Conservation (phyloP, 148 eudicot genomes). For the Dianthus caryophyllus region DNA sequence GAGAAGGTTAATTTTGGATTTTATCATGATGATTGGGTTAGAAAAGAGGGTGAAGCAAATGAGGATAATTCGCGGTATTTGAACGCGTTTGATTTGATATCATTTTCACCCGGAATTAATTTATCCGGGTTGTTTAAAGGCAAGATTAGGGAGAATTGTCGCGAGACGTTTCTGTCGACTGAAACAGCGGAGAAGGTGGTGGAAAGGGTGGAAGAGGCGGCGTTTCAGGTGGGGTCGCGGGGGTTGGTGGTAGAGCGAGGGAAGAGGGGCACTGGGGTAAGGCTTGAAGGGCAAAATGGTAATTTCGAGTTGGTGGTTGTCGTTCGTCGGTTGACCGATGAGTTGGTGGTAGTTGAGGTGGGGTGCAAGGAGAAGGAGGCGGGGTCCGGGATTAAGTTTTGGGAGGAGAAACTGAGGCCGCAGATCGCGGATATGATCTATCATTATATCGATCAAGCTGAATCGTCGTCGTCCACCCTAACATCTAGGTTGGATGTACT, state of each 20-base stretch:
- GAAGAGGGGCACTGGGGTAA: slow-evolving; percentile 30
- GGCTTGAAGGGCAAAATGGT: slow-evolving; percentile 41
- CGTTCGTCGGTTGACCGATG: slow-evolving; percentile 21
- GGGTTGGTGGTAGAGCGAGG: slow-evolving; percentile 44
- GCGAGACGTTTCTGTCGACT: slow-evolving; percentile 47
- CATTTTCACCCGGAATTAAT: slow-evolving; percentile 54
- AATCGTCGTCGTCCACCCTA: too few species aligned
- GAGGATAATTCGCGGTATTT: slow-evolving; percentile 17
- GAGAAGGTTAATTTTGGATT: slow-evolving; percentile 22
- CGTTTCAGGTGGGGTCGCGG: slow-evolving; percentile 28
- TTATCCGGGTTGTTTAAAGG: slow-evolving; percentile 50
- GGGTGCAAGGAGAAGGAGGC: slow-evolving; percentile 24
- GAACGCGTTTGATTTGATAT: slow-evolving; percentile 70
- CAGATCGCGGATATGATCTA: slow-evolving; percentile 12
- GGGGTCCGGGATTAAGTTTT: slow-evolving; percentile 22
- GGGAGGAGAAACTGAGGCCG: slow-evolving; percentile 24
- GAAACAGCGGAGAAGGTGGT: slow-evolving; percentile 41
- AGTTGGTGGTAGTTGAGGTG: slow-evolving; percentile 24
- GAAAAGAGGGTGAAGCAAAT: neutral
- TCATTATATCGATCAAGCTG: too few species aligned
- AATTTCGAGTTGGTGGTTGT: slow-evolving; percentile 27
- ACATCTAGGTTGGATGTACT: too few species aligned
- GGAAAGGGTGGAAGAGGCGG: slow-evolving; percentile 46
- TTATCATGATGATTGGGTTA: slow-evolving; percentile 10
- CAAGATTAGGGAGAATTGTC: neutral